Base-by-base conservation (phyloP, 306 rosid genomes). In the Cicer pinnatifidum region DNA sequence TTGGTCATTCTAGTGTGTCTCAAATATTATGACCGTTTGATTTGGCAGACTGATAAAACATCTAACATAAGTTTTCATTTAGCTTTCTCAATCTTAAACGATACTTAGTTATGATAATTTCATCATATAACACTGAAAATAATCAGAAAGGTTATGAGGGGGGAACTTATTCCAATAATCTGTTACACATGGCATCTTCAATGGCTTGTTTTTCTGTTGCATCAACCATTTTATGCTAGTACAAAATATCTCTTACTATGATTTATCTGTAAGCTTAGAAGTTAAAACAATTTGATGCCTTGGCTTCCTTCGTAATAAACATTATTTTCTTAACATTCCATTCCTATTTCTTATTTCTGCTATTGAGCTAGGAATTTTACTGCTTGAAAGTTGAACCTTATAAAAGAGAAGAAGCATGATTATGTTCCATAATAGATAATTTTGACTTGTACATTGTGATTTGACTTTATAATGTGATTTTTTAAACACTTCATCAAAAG, bases 21-120 rank as follows among this genome's bases (percentile, higher is more conserved):
- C 61, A 41, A 33, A 17, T 52, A 13, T 41, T 50, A 39, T 60
- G 48, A 47, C 58, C 51, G 16, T 46, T 62, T 44, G 73, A 45
- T 60, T 62, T 78, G 50, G 19, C 64, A 50, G 53, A 38, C 47
- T 58, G 43, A 71, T 58, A 41, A 71, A 62, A 62, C 12, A 41
- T 44, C 59, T 50, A 56, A 11, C 13, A 10, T 10, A 53, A 28
- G 23, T 12, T 35, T 43, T 56, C 75, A 13, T 45, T 3, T 64
- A 33, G 8, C 39, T 62, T 39, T 72, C 40, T 63, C 43, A 71
- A 71, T 12, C 23, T 57, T 47, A 1, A 40, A 39, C 40, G 66
- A 67, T 9, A 6, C 62, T 63, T 19, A 41, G 39, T 50, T 11
- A 17, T 50, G 73, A 63, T 63, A 44, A 40, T 78, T 60, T 63